phyloP scores from a whole-genome alignment of 73 alveolate species.

The Paramecium biaurelia region DNA sequence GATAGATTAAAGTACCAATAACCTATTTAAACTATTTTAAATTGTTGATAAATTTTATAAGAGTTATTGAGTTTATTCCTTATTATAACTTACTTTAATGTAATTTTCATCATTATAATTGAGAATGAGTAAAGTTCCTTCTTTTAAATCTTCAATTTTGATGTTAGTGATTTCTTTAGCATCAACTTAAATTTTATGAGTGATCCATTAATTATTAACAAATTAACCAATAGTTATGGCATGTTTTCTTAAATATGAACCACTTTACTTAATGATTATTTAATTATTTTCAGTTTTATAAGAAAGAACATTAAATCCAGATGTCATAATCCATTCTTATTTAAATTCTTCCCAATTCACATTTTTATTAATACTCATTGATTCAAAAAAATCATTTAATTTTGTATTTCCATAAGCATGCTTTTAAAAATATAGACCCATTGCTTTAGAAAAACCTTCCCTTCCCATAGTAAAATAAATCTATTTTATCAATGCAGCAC shows the following conservation, averaged over 20 bases:
- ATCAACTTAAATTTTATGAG: not conserved
- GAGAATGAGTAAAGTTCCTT: not conserved
- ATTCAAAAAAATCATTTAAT: conserved; percentile 79
- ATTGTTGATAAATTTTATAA: not conserved
- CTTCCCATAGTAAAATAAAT: conserved; percentile 87
- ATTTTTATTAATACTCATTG: conserved; percentile 50
- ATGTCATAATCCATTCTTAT: conserved; percentile 63
- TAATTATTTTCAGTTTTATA: not conserved
- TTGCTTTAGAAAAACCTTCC: conserved; percentile 82
- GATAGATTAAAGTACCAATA: not conserved
- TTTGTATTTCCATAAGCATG: conserved; percentile 87
- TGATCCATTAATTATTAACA: conserved; percentile 10
- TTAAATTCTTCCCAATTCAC: conserved; percentile 49
- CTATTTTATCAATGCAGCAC: conserved; percentile 93
- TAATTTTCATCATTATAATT: conserved; percentile 59
- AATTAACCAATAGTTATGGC: conserved; percentile 24
- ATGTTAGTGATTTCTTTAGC: conserved; percentile 15
- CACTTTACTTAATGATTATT: not conserved
- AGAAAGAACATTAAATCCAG: conserved; percentile 47
- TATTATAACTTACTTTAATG: conserved; percentile 4
- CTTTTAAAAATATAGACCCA: conserved; percentile 82
- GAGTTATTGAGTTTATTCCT: not conserved
- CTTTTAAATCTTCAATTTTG: not conserved
- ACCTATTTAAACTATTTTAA: not conserved
- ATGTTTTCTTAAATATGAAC: conserved; percentile 56